Percentiles rank a stretch among this genome's conserved stretches.
Conservation (phyloP, 495 filamentous ascomycete genomes). For the Talaromyces liani region DNA sequence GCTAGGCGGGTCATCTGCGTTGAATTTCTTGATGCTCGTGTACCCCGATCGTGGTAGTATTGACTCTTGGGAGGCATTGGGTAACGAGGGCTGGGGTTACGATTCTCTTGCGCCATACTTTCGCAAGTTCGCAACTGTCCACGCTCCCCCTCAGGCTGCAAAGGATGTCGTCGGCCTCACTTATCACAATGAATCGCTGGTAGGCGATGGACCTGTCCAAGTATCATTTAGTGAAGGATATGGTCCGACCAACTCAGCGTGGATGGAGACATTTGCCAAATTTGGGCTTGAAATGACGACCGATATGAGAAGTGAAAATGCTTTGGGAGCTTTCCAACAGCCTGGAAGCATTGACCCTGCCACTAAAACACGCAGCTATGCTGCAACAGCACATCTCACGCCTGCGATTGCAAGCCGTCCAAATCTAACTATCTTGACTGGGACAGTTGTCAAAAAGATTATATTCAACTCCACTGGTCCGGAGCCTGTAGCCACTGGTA, state of each 20-base stretch:
- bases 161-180: slow-evolving; percentile 11
- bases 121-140: slow-evolving; percentile 17
- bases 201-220: slow-evolving; percentile 17
- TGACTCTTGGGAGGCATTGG: slow-evolving; percentile 47
- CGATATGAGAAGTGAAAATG: slow-evolving; percentile 16
- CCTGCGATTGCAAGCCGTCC: slow-evolving; percentile 25
- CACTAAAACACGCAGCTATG: slow-evolving; percentile 30
- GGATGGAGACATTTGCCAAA: slow-evolving; percentile 17
- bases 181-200: slow-evolving; percentile 13
- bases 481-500: slow-evolving; percentile 22
- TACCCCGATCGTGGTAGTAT: slow-evolving; percentile 32
- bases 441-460: slow-evolving; percentile 37
- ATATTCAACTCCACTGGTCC: slow-evolving; percentile 17
- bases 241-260: slow-evolving; percentile 11
- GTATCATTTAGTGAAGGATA: slow-evolving; percentile 15
- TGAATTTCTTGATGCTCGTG: slow-evolving; percentile 34
- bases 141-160: slow-evolving; percentile 11
- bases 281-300: slow-evolving; percentile 13
- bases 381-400: slow-evolving; percentile 24
- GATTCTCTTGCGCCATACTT: slow-evolving; percentile 40
- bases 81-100: slow-evolving; percentile 47
- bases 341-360: slow-evolving; percentile 14
- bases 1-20: slow-evolving; percentile 48
- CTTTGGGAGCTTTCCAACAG: slow-evolving; percentile 17
- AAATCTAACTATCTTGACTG: slow-evolving; percentile 39